A percentile compares a stretch with the other conserved stretches of the same genome.
These are phyloP conservation scores for Calonectria pteridis DNA, from an alignment of 2,329 filamentous ascomycete species.

Conservation along the genomic window DNA sequence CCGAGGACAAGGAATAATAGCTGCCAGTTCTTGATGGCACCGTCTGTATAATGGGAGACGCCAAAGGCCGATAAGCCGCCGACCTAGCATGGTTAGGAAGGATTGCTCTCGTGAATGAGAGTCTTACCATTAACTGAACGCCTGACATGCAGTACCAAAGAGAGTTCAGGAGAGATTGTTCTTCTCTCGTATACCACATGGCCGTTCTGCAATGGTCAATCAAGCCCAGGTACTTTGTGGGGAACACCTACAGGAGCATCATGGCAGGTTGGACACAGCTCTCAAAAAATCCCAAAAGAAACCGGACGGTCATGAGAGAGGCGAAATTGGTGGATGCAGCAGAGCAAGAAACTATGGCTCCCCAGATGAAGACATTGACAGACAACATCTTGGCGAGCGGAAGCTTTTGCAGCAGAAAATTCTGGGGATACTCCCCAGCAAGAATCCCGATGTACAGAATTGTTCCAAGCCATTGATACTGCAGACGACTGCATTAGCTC, in stretches of 20 bases:
- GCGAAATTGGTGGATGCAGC: constrained; percentile 54
- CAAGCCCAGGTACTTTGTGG: not conserved
- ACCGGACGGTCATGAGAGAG: constrained; percentile 54
- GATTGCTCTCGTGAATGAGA: too few species aligned
- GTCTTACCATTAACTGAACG: constrained; percentile 48
- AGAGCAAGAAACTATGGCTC: constrained; percentile 50
- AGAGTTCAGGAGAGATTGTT: constrained; percentile 33
- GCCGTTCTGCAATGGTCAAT: constrained; percentile 2
- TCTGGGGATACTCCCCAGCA: constrained; percentile 59
- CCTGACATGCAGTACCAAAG: constrained; percentile 51
- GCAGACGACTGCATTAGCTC: not conserved
- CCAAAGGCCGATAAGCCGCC: constrained; percentile 56
- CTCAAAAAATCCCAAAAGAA: constrained; percentile 60
- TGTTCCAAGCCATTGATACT: constrained; percentile 73
- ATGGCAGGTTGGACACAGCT: constrained; percentile 59
- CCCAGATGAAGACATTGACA: constrained; percentile 58
- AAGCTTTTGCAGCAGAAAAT: constrained; percentile 59
- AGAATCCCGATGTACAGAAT: constrained; percentile 56
- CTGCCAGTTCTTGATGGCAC: constrained; percentile 48
- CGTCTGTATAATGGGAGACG: constrained; percentile 46
- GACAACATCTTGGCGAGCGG: constrained; percentile 60
- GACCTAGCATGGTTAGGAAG: constrained; percentile 25
- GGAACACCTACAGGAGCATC: constrained; percentile 51
- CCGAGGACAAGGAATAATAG: constrained; percentile 59
- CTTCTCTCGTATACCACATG: constrained; percentile 33